Conservation (phyloP, 176 grass and related monocot species). For the Typha latifolia region DNA sequence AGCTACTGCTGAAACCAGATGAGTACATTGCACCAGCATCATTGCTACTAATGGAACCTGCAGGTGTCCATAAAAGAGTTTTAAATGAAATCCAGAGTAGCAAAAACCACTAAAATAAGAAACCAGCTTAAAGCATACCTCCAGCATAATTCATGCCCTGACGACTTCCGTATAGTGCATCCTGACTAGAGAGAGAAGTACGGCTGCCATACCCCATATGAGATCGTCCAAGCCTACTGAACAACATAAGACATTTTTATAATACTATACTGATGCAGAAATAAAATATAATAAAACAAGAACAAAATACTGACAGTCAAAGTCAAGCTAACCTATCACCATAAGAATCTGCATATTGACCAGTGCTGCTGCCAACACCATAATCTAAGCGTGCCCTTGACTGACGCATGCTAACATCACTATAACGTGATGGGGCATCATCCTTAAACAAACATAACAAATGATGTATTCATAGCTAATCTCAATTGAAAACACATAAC, state of each 20-base stretch:
- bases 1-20: constrained; percentile 42
- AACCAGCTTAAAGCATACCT: constrained; percentile 33
- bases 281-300: constrained; percentile 9
- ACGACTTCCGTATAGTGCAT: constrained; percentile 53
- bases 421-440: constrained; percentile 44
- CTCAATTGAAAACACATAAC: neutral
- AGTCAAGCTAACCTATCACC: constrained; percentile 54
- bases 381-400: constrained; percentile 63
- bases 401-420: constrained; percentile 48
- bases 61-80: constrained; percentile 10
- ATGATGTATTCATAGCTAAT: no score
- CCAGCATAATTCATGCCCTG: constrained; percentile 58
- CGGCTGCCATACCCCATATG: constrained; percentile 50
- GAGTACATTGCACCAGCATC: constrained; percentile 57
- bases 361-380: constrained; percentile 46
- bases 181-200: constrained; percentile 42
- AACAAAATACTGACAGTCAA: constrained; percentile 12
- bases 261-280: neutral
- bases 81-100: constrained; percentile 1
- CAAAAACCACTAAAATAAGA: constrained; percentile 10
- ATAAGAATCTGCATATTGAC: constrained; percentile 53
- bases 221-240: constrained; percentile 54
- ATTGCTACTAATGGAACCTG: constrained; percentile 46
- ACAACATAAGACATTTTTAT: constrained; percentile 5
- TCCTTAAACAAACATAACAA: constrained; percentile 42